Base-by-base conservation (phyloP, 257 asterid genomes). In the Solanum virginianum region DNA sequence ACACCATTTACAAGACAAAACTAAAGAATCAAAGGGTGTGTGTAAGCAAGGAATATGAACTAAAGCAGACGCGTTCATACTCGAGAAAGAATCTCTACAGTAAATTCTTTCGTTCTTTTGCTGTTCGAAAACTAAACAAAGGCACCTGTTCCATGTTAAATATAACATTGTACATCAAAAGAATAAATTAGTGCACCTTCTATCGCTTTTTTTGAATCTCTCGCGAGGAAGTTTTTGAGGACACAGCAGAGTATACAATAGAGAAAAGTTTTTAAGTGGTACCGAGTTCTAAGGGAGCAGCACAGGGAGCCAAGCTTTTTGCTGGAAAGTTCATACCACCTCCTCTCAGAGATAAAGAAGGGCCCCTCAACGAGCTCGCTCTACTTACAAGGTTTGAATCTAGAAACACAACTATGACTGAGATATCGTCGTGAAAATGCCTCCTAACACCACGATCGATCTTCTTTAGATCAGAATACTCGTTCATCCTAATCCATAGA, bases 401-500 rank as follows among this genome's bases (percentile, higher is more conserved):
- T 26, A 90, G 85, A 77, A 88, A 89, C 55, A 89, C 86, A 20
- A 90, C 90, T 18, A 90, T 39, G 29, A 90, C 92, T 3, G 92
- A 86, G 62, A 91, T 89, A 87, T 91, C 92, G 59, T 89, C 92
- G 49, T 90, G 93, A 80, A 90, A 90, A 89, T 90, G 93, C 80
- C 91, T 80, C 32, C 93, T 84, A 65, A 90, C 91, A 16, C 93
- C 93, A 47, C 93, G 90, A 24, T 89, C 93, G 3, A 91, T 89
- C 86, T 89, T 89, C 89, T 89, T 91, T 85, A 91, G 82, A 86
- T 91, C 93, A 74, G 93, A 89, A 85, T 89, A 91, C 87, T n/a
- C n/a, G n/a, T n/a, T n/a, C n/a, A n/a, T n/a, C n/a, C n/a, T n/a
- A n/a, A n/a, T n/a, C n/a, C n/a, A n/a, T n/a, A n/a, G n/a, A n/a